phyloP scores from a whole-genome alignment of 495 filamentous ascomycete genomes.

The Aspergillus mulundensis region DNA sequence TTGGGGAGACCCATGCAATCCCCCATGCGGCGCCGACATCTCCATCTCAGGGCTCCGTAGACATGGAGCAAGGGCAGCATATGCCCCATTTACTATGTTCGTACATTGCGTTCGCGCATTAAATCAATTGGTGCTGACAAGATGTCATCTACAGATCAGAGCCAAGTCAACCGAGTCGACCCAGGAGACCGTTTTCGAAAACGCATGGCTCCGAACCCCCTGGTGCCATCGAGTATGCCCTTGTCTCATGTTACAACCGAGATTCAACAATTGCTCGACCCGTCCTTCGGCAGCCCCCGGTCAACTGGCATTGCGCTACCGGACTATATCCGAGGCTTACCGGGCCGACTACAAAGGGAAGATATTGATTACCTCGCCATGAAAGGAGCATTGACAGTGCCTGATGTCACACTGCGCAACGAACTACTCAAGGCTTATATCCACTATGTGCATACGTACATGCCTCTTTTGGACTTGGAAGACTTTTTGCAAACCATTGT shows the following conservation, averaged over 20 bases:
- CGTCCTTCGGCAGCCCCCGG: constrained; percentile 30
- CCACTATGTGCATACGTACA: constrained; percentile 83
- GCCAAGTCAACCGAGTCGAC: constrained; percentile 31
- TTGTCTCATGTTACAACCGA: constrained; percentile 36
- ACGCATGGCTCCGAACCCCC: constrained; percentile 36
- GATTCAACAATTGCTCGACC: constrained; percentile 40
- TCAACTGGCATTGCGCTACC: constrained; percentile 47
- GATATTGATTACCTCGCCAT: constrained; percentile 70
- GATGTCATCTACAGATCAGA: constrained; percentile 30
- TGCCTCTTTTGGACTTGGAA: constrained; percentile 78
- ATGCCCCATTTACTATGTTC: constrained; percentile 47
- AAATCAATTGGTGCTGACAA: constrained; percentile 4
- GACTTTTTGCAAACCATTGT: constrained; percentile 67
- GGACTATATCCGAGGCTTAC: constrained; percentile 69
- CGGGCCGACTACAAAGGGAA: constrained; percentile 61
- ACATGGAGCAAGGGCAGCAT: constrained; percentile 43
- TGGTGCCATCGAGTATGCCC: constrained; percentile 35
- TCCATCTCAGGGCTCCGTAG: constrained; percentile 40
- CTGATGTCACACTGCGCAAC: constrained; percentile 61
- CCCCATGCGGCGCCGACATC: constrained; percentile 34
- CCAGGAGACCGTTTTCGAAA: constrained; percentile 31
- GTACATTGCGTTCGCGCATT: constrained; percentile 17
- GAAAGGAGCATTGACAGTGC: constrained; percentile 73
- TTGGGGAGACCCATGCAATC: constrained; percentile 29
- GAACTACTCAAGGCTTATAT: constrained; percentile 71